Base-by-base conservation (phyloP, 495 filamentous ascomycete genomes). In the Talaromyces nanjingensis region DNA sequence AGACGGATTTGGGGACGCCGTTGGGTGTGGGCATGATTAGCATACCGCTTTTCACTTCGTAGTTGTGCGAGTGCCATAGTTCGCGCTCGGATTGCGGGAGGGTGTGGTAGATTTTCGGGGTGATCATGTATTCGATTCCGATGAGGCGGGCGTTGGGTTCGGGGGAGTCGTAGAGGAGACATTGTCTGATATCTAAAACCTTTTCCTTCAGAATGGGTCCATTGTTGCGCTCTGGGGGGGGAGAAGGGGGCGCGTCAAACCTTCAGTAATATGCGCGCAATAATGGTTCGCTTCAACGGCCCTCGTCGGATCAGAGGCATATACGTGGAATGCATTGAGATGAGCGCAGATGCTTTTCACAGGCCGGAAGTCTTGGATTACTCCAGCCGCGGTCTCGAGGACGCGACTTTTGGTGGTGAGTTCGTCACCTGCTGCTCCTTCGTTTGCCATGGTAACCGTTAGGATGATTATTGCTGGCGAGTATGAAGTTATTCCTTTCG, bases 61-160 rank as follows among this genome's bases (percentile, higher is more conserved):
- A 96, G 31, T 90, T 89, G 70, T 94, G 90, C 27, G 80, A 83
- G 72, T 93, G 90, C 90, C 90, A 96, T 18, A 91, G 82, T 63
- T 82, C 79, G 12, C 86, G 83, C 74, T 97, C 93, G 9, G 84
- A 80, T 0, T 70, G 5, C 6, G 83, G 77, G 0, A 97, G 85
- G 0, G 83, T 86, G 9, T 78, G 73, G 78, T 86, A 96, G 2
- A 96, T 77, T 3, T 76, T 74, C 0, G 86, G 85, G 3, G 86
- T 85, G 69, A 97, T 89, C 92, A 97, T 94, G 79, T 97, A 97
- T 74, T 97, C 93, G 66, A 97, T 80, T 42, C 92, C 92, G 65
- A 96, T 87, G 12, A 96, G 79, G 2, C 88, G 81, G 8, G 92
- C 91, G 54, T 86, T 85, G 18, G 82, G 75, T 0, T 75, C 73